Evolutionary conservation across 192 early-diverging fungal genomes (phyloP), one percentile per base, ranked within the genome.

Genomic region (Endogone sp.): DNA sequence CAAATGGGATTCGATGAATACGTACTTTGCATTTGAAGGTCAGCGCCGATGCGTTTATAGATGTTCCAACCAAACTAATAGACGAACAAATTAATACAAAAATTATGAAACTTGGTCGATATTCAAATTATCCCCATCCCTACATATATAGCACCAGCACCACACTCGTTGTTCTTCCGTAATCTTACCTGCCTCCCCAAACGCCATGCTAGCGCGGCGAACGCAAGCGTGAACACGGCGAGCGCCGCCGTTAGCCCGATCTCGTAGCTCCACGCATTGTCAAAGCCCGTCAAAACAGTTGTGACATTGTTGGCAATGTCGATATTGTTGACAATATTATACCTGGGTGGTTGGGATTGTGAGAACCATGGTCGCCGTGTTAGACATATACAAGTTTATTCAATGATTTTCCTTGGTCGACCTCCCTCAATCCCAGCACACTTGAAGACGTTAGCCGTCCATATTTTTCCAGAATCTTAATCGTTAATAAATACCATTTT

Each of bases 11-110:
- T n/a, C n/a, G 29, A 27, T 63, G 3, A n/a, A 20, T 32, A 61
- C 80, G 75, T 83, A 80, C 88, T 81, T 74, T 84, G 82, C 69
- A 87, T 87, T 60, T 77, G 72, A 29, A 85, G 73, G 63, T 88
- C 86, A 22, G 87, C 85, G 27, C 87, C 86, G 76, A 90, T 88
- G 69, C 80, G 84, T 56, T 85, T 87, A 75, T 84, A 86, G 27
- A 87, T 82, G 67, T 84, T 88, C 85, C 87, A 88, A 25, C 86
- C 59, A 22, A 60, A 60, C 59, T 60, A 22, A 6, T 16, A 28
- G 22, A 11, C 22, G n/a, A 56, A 56, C 27, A 21, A 1, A 49
- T 49, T 16, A 1, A 49, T 11, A 49, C 37, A 49, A 16, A 49
- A 49, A 49, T 16, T 6, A 16, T 11, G 37, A 16, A 11, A 11